phyloP scores from a whole-genome alignment of 169 alveolate genomes.

The Eimeria brunetti region DNA sequence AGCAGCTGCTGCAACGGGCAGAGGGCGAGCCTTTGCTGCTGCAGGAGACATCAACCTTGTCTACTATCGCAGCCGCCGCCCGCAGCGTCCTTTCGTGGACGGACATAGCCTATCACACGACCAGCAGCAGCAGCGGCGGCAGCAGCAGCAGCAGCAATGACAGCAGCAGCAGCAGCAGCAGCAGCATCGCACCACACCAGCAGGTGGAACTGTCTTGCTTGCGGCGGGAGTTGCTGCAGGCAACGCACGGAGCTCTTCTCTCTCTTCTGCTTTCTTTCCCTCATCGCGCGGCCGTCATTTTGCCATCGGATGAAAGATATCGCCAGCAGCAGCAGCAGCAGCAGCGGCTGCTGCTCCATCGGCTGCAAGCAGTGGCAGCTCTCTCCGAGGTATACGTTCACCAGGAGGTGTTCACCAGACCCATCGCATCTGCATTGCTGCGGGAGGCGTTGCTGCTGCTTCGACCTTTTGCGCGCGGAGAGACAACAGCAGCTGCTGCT shows the following conservation, averaged over 20 bases:
- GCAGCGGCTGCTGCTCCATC: slow-evolving; percentile 8
- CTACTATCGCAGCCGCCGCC: slow-evolving; percentile 33
- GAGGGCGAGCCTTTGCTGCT: neutral
- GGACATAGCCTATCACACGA: neutral
- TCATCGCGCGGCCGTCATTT: neutral
- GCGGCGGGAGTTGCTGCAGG: slow-evolving; percentile 69
- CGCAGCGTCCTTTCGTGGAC: slow-evolving; percentile 35
- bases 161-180: slow-evolving; percentile 10
- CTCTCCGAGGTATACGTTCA: slow-evolving; percentile 34
- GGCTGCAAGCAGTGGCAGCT: slow-evolving; percentile 31
- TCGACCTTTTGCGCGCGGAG: neutral
- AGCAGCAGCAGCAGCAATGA: slow-evolving; percentile 41
- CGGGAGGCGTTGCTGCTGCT: slow-evolving; percentile 46
- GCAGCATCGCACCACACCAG: slow-evolving; percentile 18
- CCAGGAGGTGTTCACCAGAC: slow-evolving; percentile 55
- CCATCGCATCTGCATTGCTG: slow-evolving; percentile 46
- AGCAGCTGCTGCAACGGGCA: slow-evolving; percentile 38
- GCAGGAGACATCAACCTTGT: slow-evolving; percentile 29
- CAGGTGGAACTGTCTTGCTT: slow-evolving; percentile 10
- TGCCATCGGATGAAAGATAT: neutral
- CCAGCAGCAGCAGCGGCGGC: slow-evolving; percentile 13
- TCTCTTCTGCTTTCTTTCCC: neutral
- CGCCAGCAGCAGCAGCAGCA: slow-evolving; percentile 36
- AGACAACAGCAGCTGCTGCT: slow-evolving; percentile 3
- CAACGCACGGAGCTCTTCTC: slow-evolving; percentile 14